Evolutionary conservation across 2,329 filamentous ascomycete genomes (phyloP), one percentile per base, ranked within the genome.

Genomic region (Aspergillus ibericus): DNA sequence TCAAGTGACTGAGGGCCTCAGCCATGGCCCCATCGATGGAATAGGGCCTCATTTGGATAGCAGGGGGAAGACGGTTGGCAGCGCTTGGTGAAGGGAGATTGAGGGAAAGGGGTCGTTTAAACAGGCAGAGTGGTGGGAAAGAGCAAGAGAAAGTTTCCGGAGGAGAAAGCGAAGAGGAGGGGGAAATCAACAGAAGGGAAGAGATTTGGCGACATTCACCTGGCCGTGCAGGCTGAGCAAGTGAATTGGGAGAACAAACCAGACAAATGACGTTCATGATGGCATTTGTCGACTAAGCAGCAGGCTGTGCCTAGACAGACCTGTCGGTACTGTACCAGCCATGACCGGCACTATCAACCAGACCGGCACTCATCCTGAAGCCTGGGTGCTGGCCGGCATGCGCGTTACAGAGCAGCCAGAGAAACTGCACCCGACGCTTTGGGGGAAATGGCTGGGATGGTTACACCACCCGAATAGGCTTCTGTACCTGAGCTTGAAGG

Each of bases 11-110:
- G 58, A 73, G 59, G 38, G 67, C 69, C 49, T 70, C 67, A 38
- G 65, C 63, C 70, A 74, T 73, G 53, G 63, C 68, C 52, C 56
- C 62, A 40, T 72, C 69, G n/a, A 72, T 56, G 8, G 61, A 60
- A 44, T 67, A 50, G 15, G 53, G 35, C 22, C 59, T 49, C 67
- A 69, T 67, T 3, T 38, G 56, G 48, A 47, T 13, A 48, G 48
- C 15, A n/a, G 10, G 10, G 18, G 5, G 38, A 20, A 6, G 6
- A 42, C 5, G 9, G 10, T 42, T 22, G 5, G 18, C 29, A 10
- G 29, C 10, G 38, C 18, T n/a, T 42, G 38, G 5, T 20, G 18
- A 22, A 22, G 38, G 12, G 18, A 13, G 13, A 20, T 8, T 32
- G 29, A 32, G 29, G 9, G 29, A 20, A 7, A 5, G 6, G 22